phyloP scores from a whole-genome alignment of 2,329 filamentous ascomycete genomes.

The Colletotrichum melonis region DNA sequence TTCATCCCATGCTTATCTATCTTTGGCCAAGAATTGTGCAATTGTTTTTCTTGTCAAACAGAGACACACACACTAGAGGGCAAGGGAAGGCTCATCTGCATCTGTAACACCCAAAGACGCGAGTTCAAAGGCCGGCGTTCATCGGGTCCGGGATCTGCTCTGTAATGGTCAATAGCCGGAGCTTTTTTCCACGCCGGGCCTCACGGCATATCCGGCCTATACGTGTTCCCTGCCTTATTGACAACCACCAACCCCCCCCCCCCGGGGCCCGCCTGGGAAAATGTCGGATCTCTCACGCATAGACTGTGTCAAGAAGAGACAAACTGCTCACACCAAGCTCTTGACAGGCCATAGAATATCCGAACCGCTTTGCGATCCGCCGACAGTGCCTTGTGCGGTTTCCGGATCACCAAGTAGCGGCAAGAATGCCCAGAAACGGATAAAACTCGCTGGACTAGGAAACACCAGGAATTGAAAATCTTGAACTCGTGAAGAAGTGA shows the following conservation, averaged over 20 bases:
- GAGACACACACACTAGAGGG: background rate
- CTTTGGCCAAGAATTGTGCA: background rate
- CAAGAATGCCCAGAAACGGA: background rate
- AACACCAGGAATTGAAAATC: background rate
- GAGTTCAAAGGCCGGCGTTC: background rate
- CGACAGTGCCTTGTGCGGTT: background rate
- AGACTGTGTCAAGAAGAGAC: conserved; percentile 22
- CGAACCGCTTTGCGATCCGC: background rate
- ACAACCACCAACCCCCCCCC: background rate
- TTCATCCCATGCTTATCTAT: background rate
- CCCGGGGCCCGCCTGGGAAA: background rate
- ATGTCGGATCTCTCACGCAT: conserved; percentile 21
- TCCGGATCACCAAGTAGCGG: background rate
- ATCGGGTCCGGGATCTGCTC: conserved; percentile 24
- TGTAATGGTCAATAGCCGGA: background rate
- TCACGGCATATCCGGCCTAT: background rate
- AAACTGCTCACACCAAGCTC: background rate
- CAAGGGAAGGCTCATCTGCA: background rate
- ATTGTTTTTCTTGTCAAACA: background rate
- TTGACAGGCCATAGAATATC: background rate
- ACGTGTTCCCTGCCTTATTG: background rate
- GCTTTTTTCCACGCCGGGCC: background rate
- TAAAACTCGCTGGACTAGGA: background rate
- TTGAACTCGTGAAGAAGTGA: conserved; percentile 16
- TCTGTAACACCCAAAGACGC: conserved; percentile 7